Evolutionary conservation across 208 protist genomes (phyloP).

Genomic region (Leishmania gerbilli): DNA sequence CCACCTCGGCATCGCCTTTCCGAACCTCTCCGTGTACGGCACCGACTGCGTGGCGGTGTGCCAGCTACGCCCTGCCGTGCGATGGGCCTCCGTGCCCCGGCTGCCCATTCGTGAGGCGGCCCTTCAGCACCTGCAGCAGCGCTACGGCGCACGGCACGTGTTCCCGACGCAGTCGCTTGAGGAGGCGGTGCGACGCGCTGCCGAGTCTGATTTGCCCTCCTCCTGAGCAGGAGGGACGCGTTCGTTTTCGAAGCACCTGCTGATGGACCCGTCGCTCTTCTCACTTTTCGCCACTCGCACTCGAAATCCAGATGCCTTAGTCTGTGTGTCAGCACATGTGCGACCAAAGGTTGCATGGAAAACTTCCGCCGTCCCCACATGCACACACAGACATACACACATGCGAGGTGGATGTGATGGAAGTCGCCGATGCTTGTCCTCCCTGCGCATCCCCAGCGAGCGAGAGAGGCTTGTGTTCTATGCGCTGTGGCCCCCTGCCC

Average conservation of each 20-base stretch:
- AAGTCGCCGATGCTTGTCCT: neutral
- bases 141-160: conserved; percentile 59
- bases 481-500: neutral
- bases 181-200: conserved; percentile 23
- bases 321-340: neutral
- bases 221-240: neutral
- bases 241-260: neutral
- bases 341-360: neutral
- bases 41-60: conserved; percentile 52
- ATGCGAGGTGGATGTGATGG: neutral
- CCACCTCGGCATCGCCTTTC: conserved; percentile 60
- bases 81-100: conserved; percentile 1
- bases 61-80: conserved; percentile 39
- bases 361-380: neutral
- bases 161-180: conserved; percentile 34
- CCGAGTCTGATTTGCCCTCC: neutral
- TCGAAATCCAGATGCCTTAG: neutral
- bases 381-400: neutral
- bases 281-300: too few species aligned
- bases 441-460: neutral
- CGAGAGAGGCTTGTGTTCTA: neutral
- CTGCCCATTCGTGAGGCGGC: conserved; percentile 26
- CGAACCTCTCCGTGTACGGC: conserved; percentile 82
- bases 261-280: neutral
- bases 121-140: conserved; percentile 45